Evolutionary conservation across 73 alveolate species (phyloP).

Genomic region (Breviolum minutum): DNA sequence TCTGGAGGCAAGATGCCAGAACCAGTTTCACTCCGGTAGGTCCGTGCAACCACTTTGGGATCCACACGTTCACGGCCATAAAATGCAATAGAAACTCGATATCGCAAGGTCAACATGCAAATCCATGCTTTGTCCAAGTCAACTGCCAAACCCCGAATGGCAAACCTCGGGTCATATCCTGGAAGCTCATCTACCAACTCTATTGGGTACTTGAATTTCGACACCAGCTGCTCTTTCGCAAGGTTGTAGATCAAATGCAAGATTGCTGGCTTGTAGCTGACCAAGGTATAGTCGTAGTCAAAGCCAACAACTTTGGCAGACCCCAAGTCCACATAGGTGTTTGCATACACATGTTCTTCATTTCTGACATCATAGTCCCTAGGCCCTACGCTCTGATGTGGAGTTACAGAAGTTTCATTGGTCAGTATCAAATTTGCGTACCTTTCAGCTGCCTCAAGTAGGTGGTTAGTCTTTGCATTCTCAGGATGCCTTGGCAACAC

Average conservation of each 20-base stretch:
- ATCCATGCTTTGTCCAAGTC: conserved; percentile 80
- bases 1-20: conserved; percentile 81
- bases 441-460: conserved; percentile 26
- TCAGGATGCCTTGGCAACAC: conserved; percentile 34
- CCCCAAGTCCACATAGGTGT: conserved; percentile 62
- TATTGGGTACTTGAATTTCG: not conserved
- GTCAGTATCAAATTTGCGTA: conserved; percentile 28
- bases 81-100: conserved; percentile 63
- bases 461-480: conserved; percentile 9
- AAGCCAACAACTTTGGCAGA: conserved; percentile 76
- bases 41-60: conserved; percentile 4
- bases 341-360: conserved; percentile 64
- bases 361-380: not conserved
- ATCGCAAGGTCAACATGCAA: conserved; percentile 85
- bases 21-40: conserved; percentile 66
- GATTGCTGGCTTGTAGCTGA: conserved; percentile 65
- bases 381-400: not conserved
- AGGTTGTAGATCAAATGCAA: conserved; percentile 48
- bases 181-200: conserved; percentile 47
- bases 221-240: conserved; percentile 47
- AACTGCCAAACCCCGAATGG: conserved; percentile 76
- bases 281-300: conserved; percentile 72
- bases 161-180: conserved; percentile 57
- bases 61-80: conserved; percentile 84
- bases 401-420: not conserved